Conservation (phyloP, 2,329 filamentous ascomycete genomes). For the Alternaria metachromatica region DNA sequence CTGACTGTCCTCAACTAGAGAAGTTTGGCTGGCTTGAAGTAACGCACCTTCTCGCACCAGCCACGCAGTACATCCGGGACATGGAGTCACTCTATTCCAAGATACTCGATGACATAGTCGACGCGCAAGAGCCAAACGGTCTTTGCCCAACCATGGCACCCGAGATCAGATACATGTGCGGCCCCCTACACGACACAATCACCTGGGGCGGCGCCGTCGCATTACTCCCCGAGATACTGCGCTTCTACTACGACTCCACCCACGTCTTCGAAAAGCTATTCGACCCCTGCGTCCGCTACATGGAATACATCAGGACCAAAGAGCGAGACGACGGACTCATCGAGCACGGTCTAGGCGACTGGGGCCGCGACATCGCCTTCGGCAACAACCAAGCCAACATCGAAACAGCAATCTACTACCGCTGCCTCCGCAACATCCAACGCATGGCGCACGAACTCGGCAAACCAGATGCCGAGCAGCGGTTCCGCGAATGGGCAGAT, state of each 20-base stretch:
- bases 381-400: constrained; percentile 56
- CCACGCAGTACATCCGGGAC: constrained; percentile 45
- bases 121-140: constrained; percentile 54
- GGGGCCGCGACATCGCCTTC: constrained; percentile 53
- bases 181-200: constrained; percentile 57
- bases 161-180: constrained; percentile 58
- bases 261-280: constrained; percentile 49
- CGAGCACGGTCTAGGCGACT: constrained; percentile 54
- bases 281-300: constrained; percentile 48
- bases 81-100: constrained; percentile 57
- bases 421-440: constrained; percentile 38
- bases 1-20: constrained; percentile 48
- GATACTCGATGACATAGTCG: constrained; percentile 56
- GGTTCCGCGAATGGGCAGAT: constrained; percentile 30
- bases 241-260: constrained; percentile 52
- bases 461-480: constrained; percentile 13
- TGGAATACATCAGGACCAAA: constrained; percentile 52
- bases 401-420: constrained; percentile 54
- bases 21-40: constrained; percentile 60
- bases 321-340: constrained; percentile 52
- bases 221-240: constrained; percentile 42
- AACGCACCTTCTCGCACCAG: constrained; percentile 54
- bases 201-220: constrained; percentile 54
- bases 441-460: constrained; percentile 43
- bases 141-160: constrained; percentile 58